phyloP scores from a whole-genome alignment of 1,139 yeast species.

The Saccharomyces hybrid region DNA sequence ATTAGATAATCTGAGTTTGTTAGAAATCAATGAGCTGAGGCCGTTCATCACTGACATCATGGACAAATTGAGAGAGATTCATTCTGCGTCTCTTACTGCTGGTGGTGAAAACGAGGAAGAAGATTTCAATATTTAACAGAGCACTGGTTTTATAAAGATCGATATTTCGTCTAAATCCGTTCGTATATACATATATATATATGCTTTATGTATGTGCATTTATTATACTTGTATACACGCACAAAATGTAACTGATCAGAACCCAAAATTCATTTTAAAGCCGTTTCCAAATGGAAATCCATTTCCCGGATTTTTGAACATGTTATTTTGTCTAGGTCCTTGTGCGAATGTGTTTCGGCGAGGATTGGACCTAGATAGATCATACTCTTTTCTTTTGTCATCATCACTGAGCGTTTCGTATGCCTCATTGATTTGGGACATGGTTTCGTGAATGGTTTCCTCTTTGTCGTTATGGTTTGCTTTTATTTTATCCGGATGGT shows the following conservation, averaged over 20 bases:
- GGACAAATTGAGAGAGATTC: constrained; percentile 60
- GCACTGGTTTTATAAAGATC: not conserved
- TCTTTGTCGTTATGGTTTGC: constrained; percentile 59
- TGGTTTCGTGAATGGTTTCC: constrained; percentile 71
- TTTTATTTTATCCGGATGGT: constrained; percentile 83
- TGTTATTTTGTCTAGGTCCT: not conserved
- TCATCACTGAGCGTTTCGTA: constrained; percentile 74
- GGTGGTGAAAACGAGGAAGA: constrained; percentile 33
- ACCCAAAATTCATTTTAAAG: constrained; percentile 7
- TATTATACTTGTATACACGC: not conserved
- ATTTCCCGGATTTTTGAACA: not conserved
- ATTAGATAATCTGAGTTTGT: constrained; percentile 68
- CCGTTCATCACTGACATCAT: constrained; percentile 74
- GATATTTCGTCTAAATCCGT: constrained; percentile 1
- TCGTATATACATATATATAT: not conserved
- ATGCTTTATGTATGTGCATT: not conserved
- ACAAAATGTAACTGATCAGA: constrained; percentile 2
- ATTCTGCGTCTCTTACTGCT: constrained; percentile 28
- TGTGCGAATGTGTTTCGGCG: constrained; percentile 1
- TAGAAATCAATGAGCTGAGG: constrained; percentile 83
- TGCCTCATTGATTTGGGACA: constrained; percentile 91
- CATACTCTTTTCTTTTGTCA: constrained; percentile 58
- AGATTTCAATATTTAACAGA: constrained; percentile 8
- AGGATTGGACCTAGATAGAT: constrained; percentile 34
- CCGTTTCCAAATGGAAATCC: constrained; percentile 10